phyloP scores from a whole-genome alignment of 225 moss, liverwort and hornwort species.

The Straminergon stramineum region DNA sequence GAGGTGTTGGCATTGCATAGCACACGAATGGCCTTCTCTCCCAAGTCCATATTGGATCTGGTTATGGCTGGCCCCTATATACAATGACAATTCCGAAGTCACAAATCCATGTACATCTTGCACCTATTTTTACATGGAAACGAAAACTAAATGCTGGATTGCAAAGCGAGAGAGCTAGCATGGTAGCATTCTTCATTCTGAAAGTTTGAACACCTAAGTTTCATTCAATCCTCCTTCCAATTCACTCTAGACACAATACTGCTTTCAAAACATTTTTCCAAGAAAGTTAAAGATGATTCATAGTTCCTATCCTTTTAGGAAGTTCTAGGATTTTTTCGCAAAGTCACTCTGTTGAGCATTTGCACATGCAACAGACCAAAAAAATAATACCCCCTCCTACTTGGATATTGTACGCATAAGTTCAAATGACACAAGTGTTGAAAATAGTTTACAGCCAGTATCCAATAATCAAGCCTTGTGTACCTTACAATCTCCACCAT shows the following conservation, averaged over 20 bases:
- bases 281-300: background rate
- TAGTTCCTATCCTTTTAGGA: background rate
- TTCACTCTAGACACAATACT: background rate
- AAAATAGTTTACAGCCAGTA: background rate
- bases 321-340: too few relatives aligned
- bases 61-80: conserved; percentile 72
- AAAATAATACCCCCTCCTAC: background rate
- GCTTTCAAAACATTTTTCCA: background rate
- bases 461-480: background rate
- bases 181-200: background rate
- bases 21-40: conserved; percentile 66
- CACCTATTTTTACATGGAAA: background rate
- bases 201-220: background rate
- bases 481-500: background rate
- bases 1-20: conserved; percentile 90
- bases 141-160: background rate
- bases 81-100: background rate
- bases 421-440: background rate
- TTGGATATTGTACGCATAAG: too few relatives aligned
- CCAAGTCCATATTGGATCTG: conserved; percentile 48
- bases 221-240: background rate
- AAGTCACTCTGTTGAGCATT: background rate
- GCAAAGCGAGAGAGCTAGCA: background rate
- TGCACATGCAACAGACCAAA: background rate
- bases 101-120: background rate